These are phyloP conservation scores for Santalum album DNA, from an alignment of 164 flowering plant genomes.

Conservation along the genomic window DNA sequence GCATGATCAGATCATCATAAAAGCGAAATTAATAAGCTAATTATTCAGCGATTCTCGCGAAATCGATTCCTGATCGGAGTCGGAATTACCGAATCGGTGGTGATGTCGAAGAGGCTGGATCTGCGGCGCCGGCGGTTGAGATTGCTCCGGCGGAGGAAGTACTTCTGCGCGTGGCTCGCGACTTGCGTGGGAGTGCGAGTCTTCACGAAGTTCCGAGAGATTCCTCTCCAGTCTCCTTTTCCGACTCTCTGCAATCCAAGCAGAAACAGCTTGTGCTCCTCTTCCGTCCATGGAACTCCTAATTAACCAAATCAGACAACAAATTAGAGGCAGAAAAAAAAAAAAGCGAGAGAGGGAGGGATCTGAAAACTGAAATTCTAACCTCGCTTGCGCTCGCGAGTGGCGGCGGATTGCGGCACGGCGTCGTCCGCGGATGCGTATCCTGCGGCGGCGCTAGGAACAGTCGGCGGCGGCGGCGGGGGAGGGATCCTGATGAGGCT, in stretches of 20 bases:
- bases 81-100: slow-evolving; percentile 53
- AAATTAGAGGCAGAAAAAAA: too few relatives aligned
- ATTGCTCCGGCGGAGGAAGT: slow-evolving; percentile 53
- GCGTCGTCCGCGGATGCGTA: slow-evolving; percentile 63
- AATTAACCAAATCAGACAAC: too few relatives aligned
- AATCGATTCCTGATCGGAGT: background rate
- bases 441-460: slow-evolving; percentile 12
- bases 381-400: slow-evolving; percentile 82
- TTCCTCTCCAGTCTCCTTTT: slow-evolving; percentile 83
- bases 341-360: too few relatives aligned
- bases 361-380: slow-evolving; percentile 11
- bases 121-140: slow-evolving; percentile 57
- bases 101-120: slow-evolving; percentile 79
- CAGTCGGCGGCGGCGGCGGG: slow-evolving; percentile 5
- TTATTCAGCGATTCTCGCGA: background rate
- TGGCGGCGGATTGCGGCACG: slow-evolving; percentile 23
- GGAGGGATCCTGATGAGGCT: slow-evolving; percentile 18
- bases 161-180: slow-evolving; percentile 80
- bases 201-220: slow-evolving; percentile 62
- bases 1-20: background rate
- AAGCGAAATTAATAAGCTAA: background rate
- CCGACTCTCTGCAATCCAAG: slow-evolving; percentile 67
- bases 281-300: slow-evolving; percentile 84
- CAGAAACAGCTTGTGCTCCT: slow-evolving; percentile 60
- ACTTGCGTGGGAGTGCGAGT: slow-evolving; percentile 74